Percentiles rank a stretch among this genome's conserved stretches.
These are phyloP conservation scores for Boletus patriciae DNA, from an alignment of 768 basidiomycete genomes.

Conservation along the genomic window DNA sequence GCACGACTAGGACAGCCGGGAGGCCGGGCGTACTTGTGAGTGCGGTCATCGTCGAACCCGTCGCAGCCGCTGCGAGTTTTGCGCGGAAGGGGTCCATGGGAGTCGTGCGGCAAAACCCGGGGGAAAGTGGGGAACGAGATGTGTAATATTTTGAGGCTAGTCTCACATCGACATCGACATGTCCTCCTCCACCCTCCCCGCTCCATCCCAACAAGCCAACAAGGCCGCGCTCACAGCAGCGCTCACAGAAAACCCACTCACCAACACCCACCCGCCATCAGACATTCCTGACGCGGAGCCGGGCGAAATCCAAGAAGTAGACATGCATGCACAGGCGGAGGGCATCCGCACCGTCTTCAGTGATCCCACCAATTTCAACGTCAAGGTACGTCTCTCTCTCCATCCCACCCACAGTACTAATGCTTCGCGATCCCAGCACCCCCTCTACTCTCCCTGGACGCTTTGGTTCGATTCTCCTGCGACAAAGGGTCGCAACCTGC, in stretches of 20 bases:
- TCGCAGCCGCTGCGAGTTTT: conserved; percentile 76
- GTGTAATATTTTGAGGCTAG: not conserved
- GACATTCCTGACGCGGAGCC: conserved; percentile 49
- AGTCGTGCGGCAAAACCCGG: conserved; percentile 28
- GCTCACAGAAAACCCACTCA: conserved; percentile 53
- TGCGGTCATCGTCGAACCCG: conserved; percentile 78
- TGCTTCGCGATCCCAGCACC: conserved; percentile 58
- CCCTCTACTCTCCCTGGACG: conserved; percentile 92
- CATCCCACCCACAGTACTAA: not conserved
- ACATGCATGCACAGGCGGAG: conserved; percentile 81
- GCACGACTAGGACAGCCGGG: conserved; percentile 1
- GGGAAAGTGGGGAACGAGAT: not conserved
- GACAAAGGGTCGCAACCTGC: conserved; percentile 86
- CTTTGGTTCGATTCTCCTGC: conserved; percentile 97
- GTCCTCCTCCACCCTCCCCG: conserved; percentile 50
- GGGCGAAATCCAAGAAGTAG: conserved; percentile 85
- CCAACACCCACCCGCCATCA: conserved; percentile 14
- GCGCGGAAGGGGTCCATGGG: conserved; percentile 70
- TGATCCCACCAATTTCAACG: conserved; percentile 90
- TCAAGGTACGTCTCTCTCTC: conserved; percentile 63
- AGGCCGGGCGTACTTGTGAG: conserved; percentile 64
- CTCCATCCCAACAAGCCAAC: conserved; percentile 71
- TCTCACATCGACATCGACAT: conserved; percentile 17
- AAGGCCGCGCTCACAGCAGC: conserved; percentile 78
- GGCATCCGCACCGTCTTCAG: conserved; percentile 90